These are phyloP conservation scores for Terfezia claveryi DNA, from an alignment of 495 filamentous ascomycete species.

Conservation along the genomic window DNA sequence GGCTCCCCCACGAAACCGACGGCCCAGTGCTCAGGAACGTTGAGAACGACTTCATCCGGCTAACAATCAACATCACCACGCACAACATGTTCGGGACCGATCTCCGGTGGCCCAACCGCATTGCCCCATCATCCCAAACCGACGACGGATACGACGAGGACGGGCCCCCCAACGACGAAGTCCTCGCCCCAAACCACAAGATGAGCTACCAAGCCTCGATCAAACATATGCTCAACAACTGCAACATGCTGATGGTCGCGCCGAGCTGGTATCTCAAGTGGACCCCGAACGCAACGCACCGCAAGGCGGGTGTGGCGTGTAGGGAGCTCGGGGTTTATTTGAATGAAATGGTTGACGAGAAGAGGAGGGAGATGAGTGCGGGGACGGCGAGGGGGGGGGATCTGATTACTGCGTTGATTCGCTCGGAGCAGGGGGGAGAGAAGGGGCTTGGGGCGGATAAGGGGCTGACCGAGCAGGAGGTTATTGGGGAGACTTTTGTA, in stretches of 20 bases:
- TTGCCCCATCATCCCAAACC: constrained; percentile 2
- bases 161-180: constrained; percentile 16
- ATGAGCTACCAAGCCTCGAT: constrained; percentile 39
- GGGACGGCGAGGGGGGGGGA: constrained; percentile 34
- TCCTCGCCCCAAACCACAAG: constrained; percentile 25
- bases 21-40: constrained; percentile 24
- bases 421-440: constrained; percentile 2
- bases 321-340: constrained; percentile 43
- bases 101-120: constrained; percentile 29
- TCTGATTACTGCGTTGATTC: constrained; percentile 37
- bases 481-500: constrained; percentile 46
- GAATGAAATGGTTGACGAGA: constrained; percentile 35
- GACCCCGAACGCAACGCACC: constrained; percentile 30
- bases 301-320: constrained; percentile 28
- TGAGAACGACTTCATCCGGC: constrained; percentile 35
- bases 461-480: constrained; percentile 32
- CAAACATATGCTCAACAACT: constrained; percentile 27
- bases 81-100: constrained; percentile 41
- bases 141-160: constrained; percentile 22
- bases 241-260: constrained; percentile 31
- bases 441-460: background rate
- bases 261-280: constrained; percentile 28
- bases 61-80: constrained; percentile 45
- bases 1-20: background rate
- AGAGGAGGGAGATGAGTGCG: constrained; percentile 27